Conservation (phyloP, 345 rosid species). For the Erodium maritimum region DNA sequence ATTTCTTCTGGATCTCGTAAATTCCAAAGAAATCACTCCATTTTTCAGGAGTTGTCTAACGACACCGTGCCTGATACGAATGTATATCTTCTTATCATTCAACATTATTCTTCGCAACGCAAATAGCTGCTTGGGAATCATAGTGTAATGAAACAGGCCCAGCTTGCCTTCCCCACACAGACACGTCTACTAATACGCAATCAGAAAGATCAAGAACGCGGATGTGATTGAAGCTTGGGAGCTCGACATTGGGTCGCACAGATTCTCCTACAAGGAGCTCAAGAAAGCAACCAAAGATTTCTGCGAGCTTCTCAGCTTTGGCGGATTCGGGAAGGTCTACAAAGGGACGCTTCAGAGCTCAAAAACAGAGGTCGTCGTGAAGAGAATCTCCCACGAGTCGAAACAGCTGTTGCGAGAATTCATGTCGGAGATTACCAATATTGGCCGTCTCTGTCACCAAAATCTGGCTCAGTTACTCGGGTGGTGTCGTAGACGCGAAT, state of each 20-base stretch:
- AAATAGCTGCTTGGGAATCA: no score
- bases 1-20: no score
- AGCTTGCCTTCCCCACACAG: slow-evolving; percentile 7
- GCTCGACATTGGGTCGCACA: slow-evolving; percentile 71
- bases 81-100: no score
- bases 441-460: slow-evolving; percentile 79
- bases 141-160: no score
- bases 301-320: slow-evolving; percentile 69
- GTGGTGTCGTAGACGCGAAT: slow-evolving; percentile 56
- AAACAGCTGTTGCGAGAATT: slow-evolving; percentile 72
- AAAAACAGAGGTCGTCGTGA: slow-evolving; percentile 53
- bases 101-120: no score
- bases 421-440: slow-evolving; percentile 64
- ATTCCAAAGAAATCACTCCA: no score
- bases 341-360: slow-evolving; percentile 52
- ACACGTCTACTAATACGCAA: no score
- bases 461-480: slow-evolving; percentile 80
- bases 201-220: slow-evolving; percentile 28
- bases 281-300: slow-evolving; percentile 73
- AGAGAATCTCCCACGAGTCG: slow-evolving; percentile 65
- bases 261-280: slow-evolving; percentile 64
- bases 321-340: slow-evolving; percentile 83
- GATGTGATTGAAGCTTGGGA: slow-evolving; percentile 77
- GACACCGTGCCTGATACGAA: no score
- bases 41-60: no score